Evolutionary conservation across 78 protist genomes (phyloP).

Genomic region (Polysphondylium violaceum): DNA sequence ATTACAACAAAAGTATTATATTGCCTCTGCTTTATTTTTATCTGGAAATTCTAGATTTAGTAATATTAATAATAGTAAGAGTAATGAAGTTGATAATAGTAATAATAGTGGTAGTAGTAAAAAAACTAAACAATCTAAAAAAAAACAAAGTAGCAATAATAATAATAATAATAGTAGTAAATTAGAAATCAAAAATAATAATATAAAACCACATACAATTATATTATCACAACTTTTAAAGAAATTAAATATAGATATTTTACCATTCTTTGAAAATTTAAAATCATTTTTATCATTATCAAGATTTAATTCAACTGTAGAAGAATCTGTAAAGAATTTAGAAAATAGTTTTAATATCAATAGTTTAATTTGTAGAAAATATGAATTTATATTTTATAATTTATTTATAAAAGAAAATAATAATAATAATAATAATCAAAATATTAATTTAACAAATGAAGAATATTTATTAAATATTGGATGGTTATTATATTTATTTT

Average conservation of each 20-base stretch:
- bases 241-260: background rate
- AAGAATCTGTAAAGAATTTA: slow-evolving; percentile 7
- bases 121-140: too few relatives aligned
- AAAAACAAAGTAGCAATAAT: too few relatives aligned
- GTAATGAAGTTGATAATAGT: too few relatives aligned
- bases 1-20: slow-evolving; percentile 18
- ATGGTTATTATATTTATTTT: slow-evolving; percentile 41
- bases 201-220: too few relatives aligned
- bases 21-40: slow-evolving; percentile 33
- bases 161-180: too few relatives aligned
- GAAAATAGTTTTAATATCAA: background rate
- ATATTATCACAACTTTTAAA: slow-evolving; percentile 51
- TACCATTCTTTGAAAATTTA: slow-evolving; percentile 28
- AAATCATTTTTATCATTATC: background rate
- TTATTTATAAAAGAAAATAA: background rate
- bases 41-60: slow-evolving; percentile 53
- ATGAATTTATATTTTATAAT: slow-evolving; percentile 14
- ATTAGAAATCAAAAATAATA: too few relatives aligned
- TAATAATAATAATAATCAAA: background rate
- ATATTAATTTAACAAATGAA: background rate
- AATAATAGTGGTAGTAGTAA: too few relatives aligned
- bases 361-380: slow-evolving; percentile 34
- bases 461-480: slow-evolving; percentile 51
- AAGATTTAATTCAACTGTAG: background rate
- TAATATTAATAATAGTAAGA: too few relatives aligned